Evolutionary conservation across 345 rosid species (phyloP).

Genomic region (Fremontodendron californicum): DNA sequence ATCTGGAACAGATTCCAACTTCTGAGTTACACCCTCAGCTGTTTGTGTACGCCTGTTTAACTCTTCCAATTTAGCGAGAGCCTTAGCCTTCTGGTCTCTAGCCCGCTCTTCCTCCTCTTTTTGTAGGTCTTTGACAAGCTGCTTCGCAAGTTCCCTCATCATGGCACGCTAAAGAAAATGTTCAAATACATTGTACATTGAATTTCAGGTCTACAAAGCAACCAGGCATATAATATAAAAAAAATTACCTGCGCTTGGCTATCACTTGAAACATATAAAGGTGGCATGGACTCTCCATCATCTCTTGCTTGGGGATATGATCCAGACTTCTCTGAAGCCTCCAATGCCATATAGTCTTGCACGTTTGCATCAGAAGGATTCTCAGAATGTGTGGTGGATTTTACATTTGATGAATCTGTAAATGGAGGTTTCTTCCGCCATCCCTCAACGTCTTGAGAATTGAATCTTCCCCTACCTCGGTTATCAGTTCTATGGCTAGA

Average conservation of each 20-base stretch:
- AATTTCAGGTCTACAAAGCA: slow-evolving; percentile 14
- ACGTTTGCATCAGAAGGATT: slow-evolving; percentile 31
- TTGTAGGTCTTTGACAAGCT: slow-evolving; percentile 61
- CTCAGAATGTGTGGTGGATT: slow-evolving; percentile 35
- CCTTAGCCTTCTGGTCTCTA: slow-evolving; percentile 88
- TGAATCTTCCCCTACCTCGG: slow-evolving; percentile 52
- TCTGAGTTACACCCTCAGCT: slow-evolving; percentile 41
- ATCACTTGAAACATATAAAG: slow-evolving; percentile 43
- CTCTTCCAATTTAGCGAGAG: slow-evolving; percentile 77
- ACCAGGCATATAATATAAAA: slow-evolving; percentile 13
- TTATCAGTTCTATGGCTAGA: slow-evolving; percentile 53
- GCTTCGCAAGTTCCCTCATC: slow-evolving; percentile 70
- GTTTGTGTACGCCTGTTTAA: slow-evolving; percentile 66
- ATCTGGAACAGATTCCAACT: slow-evolving; percentile 33
- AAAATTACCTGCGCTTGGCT: slow-evolving; percentile 45
- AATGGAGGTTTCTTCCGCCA: slow-evolving; percentile 44
- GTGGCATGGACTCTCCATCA: slow-evolving; percentile 38
- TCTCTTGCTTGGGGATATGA: slow-evolving; percentile 31
- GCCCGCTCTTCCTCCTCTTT: slow-evolving; percentile 88
- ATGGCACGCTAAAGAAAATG: slow-evolving; percentile 53
- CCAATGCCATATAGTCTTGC: slow-evolving; percentile 30
- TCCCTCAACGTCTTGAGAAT: slow-evolving; percentile 51
- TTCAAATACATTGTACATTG: slow-evolving; percentile 15
- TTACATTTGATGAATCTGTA: slow-evolving; percentile 30
- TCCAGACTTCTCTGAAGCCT: slow-evolving; percentile 34